phyloP scores from a whole-genome alignment of 2,329 filamentous ascomycete species.

The Zalaria sp. region DNA sequence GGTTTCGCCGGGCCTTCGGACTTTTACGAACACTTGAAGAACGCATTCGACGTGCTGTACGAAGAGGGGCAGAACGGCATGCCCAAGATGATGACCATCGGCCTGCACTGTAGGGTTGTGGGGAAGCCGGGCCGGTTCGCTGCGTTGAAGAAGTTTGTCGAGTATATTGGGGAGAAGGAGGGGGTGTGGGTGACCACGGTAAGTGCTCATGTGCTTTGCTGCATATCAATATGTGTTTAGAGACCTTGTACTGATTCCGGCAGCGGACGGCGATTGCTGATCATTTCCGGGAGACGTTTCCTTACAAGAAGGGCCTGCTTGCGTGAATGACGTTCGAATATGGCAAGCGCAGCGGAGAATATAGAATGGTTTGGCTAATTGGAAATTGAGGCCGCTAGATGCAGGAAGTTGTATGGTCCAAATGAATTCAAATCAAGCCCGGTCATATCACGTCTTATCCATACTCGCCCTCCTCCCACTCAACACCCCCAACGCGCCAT shows the following conservation, averaged over 20 bases:
- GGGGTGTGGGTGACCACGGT: constrained; percentile 39
- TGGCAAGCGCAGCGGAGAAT: too few relatives aligned
- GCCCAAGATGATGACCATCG: constrained; percentile 46
- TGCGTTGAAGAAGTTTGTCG: constrained; percentile 38
- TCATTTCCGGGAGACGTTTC: constrained; percentile 33
- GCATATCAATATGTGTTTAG: too few relatives aligned
- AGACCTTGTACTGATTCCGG: too few relatives aligned
- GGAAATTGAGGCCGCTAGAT: too few relatives aligned
- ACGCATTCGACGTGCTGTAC: constrained; percentile 40
- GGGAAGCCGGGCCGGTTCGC: constrained; percentile 38
- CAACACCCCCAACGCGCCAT: constrained; percentile 34
- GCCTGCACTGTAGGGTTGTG: constrained; percentile 38
- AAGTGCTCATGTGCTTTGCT: too few relatives aligned
- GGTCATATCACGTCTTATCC: constrained; percentile 4
- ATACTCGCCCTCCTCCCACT: constrained; percentile 20
- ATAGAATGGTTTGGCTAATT: too few relatives aligned
- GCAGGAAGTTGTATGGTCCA: too few relatives aligned
- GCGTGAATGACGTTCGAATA: background rate
- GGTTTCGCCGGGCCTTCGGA: constrained; percentile 32
- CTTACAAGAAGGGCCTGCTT: constrained; percentile 30
- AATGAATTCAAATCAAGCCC: background rate
- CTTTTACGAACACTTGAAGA: constrained; percentile 34
- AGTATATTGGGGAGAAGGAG: constrained; percentile 38
- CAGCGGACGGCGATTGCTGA: constrained; percentile 36
- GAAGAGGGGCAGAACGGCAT: constrained; percentile 34